A percentile compares a stretch with the other conserved stretches of the same genome.
phyloP scores from a whole-genome alignment of 139 green algal genomes.

The Auxenochlorella pyrenoidosa region DNA sequence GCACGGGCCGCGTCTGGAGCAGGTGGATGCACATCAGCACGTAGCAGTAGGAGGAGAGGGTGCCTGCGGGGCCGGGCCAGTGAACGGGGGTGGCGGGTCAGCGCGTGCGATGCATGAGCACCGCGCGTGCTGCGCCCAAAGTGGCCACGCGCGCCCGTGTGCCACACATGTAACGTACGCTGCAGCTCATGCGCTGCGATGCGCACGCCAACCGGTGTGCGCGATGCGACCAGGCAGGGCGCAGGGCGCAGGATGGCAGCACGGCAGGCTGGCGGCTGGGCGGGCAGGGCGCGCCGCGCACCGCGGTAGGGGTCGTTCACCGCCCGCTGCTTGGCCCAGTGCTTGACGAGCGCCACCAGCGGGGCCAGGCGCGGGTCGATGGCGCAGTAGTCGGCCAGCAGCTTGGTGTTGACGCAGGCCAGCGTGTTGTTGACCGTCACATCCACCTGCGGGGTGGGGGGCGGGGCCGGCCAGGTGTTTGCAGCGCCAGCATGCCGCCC shows the following conservation, averaged over 20 bases:
- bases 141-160: no score
- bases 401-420: conserved; percentile 85
- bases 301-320: conserved; percentile 91
- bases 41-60: conserved; percentile 93
- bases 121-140: no score
- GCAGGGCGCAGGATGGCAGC: no score
- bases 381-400: conserved; percentile 82
- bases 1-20: conserved; percentile 74
- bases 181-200: no score
- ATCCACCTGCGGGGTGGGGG: conserved; percentile 61
- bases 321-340: conserved; percentile 87
- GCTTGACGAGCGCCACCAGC: conserved; percentile 88
- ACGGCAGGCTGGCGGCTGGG: neutral
- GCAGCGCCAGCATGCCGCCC: no score
- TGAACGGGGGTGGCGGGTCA: neutral
- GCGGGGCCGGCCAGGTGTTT: neutral
- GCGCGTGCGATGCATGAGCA: neutral
- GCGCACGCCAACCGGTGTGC: no score
- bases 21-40: conserved; percentile 93
- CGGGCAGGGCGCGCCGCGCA: neutral
- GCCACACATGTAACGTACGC: no score
- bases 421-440: conserved; percentile 91
- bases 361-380: conserved; percentile 82
- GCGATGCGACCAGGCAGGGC: no score
- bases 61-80: conserved; percentile 51